Conservation (phyloP, 257 asterid species). For the Solanum tarapatanum region DNA sequence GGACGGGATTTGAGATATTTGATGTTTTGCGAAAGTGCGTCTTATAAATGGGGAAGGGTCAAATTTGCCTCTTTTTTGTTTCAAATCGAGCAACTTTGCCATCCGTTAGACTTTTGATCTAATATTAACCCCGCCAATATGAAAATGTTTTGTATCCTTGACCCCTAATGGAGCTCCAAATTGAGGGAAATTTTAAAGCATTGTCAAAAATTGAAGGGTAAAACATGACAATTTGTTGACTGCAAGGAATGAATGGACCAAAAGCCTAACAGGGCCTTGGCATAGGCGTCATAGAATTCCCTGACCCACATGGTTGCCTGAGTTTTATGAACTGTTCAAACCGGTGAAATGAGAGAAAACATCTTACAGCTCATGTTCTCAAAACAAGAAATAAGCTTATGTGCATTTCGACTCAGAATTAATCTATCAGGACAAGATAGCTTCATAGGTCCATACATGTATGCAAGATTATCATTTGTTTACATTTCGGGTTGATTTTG, state of each 20-base stretch:
- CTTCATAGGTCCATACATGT: not conserved
- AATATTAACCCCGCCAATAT: not conserved
- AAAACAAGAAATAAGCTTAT: not conserved
- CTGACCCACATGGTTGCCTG: too few species aligned
- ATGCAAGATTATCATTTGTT: not conserved
- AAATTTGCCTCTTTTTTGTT: not conserved
- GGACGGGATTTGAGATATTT: not conserved
- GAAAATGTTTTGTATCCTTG: not conserved
- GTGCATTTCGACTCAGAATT: not conserved
- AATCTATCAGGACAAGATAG: not conserved
- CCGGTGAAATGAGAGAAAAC: not conserved
- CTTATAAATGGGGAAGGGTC: not conserved
- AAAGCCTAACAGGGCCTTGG: not conserved
- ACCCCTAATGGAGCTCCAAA: not conserved
- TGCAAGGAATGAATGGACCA: not conserved
- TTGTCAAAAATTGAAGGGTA: not conserved
- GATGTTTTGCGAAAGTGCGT: not conserved
- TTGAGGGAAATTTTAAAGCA: not conserved
- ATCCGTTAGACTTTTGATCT: not conserved
- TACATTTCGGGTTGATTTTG: conserved; percentile 12
- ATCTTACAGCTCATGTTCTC: not conserved
- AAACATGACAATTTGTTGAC: not conserved
- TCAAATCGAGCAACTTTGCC: not conserved
- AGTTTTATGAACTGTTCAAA: too few species aligned
- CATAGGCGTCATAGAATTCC: too few species aligned